Evolutionary conservation across 78 protist species (phyloP), one percentile per base, ranked within the genome.

Genomic region (Salpingoeca rosetta): DNA sequence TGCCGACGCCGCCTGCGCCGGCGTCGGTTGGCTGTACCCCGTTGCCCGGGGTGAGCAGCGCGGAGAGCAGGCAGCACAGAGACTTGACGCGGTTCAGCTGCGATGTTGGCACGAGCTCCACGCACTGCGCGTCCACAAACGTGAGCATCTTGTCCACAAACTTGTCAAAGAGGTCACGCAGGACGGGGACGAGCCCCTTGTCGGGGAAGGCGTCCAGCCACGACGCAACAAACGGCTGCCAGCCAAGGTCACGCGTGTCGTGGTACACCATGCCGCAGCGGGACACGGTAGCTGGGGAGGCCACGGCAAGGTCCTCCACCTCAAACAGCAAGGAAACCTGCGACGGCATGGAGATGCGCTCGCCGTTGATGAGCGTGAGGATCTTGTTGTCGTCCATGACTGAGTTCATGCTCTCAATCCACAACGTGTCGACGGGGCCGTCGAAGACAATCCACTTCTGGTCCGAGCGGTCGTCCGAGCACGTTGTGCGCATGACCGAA

Each of bases 351-450:
- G 90, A 1, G 79, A 94, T 94, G 44, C 97, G 91, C 72, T 92
- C 95, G 0, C 93, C 89, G 85, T 83, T 89, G 87, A 80, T 84
- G 56, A 94, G 91, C 56, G 97, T 94, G 57, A 94, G 89, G 80
- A 94, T 38, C 90, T 91, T 90, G 79, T 90, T 90, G 88, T 92
- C 94, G 88, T 94, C 97, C 25, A 94, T 90, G 84, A 92, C 94
- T 0, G 96, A 88, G 90, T 95, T 95, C 96, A 95, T 91, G 45
- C 84, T 77, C 90, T 98, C 99, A n/a, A 97, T 97, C 99, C 99
- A 97, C 84, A 94, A 97, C 2, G 99, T 97, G 85, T 95, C 98
- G 40, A 98, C 97, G 85, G 96, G 99, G 41, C 99, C 99, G 77
- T 98, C 99, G 45, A 96, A 93, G 73, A 98, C 84, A 76, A 98